Conservation (phyloP, 768 basidiomycete genomes). For the Boletus rubropictus region DNA sequence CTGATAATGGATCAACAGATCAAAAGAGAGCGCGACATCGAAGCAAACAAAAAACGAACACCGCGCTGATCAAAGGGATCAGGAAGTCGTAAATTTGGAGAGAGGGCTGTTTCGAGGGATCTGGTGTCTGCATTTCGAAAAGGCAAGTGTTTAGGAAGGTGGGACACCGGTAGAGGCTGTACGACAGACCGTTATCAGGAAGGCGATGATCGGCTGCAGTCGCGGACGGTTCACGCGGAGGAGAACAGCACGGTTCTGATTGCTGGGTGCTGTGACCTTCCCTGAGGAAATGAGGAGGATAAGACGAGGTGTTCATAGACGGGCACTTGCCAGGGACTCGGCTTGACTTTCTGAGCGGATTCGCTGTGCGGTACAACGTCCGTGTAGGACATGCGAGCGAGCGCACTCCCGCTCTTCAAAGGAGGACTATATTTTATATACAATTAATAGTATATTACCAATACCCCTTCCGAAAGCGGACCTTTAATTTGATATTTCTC, state of each 20-base stretch:
- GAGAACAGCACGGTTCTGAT: constrained; percentile 17
- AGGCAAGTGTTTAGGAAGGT: constrained; percentile 26
- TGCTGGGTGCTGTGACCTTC: constrained; percentile 23
- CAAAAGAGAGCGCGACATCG: constrained; percentile 33
- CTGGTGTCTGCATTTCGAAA: constrained; percentile 28
- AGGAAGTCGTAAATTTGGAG: constrained; percentile 31
- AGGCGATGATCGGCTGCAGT: constrained; percentile 30
- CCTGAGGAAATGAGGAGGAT: constrained; percentile 21
- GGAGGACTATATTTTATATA: constrained; percentile 14
- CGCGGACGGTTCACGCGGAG: constrained; percentile 22
- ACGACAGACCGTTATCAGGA: constrained; percentile 29
- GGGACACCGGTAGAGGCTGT: constrained; percentile 19
- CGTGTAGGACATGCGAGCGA: constrained; percentile 17
- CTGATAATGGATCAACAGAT: constrained; percentile 37
- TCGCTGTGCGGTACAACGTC: constrained; percentile 26
- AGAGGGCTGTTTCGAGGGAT: constrained; percentile 31
- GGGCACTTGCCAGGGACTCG: constrained; percentile 26
- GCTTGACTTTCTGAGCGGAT: constrained; percentile 21
- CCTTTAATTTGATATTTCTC: constrained; percentile 19
- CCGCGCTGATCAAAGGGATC: constrained; percentile 32
- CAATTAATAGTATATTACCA: constrained; percentile 12
- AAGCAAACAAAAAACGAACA: constrained; percentile 33
- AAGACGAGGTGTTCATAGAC: constrained; percentile 18
- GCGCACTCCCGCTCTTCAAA: no score
- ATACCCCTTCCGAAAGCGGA: constrained; percentile 23